Conservation (phyloP, 75 land plant genomes). For the Pseudotsuga menziesii region DNA sequence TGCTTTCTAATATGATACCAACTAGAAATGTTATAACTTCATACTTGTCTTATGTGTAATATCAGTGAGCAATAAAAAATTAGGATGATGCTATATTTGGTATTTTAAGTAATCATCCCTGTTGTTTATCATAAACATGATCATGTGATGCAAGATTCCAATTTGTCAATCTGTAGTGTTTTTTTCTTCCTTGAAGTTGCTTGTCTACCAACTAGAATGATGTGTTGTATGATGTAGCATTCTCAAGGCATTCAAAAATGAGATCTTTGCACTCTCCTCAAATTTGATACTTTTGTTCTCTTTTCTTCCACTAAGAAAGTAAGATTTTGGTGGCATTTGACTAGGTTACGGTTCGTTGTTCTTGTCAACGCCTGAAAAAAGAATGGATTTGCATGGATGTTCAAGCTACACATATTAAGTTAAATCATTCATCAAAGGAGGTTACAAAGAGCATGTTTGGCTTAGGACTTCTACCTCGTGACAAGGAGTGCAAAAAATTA, state of each 20-base stretch:
- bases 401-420: conserved; percentile 49
- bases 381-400: conserved; percentile 90
- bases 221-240: neutral
- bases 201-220: neutral
- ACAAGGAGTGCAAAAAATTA: conserved; percentile 60
- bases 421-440: conserved; percentile 40
- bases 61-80: neutral
- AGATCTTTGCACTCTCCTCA: neutral
- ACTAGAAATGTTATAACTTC: neutral
- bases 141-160: neutral
- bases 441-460: conserved; percentile 52
- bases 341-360: conserved; percentile 90
- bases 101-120: neutral
- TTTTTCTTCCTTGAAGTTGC: neutral
- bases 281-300: neutral
- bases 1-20: neutral
- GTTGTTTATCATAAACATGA: neutral
- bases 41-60: neutral
- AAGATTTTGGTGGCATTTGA: conserved; percentile 2
- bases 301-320: neutral
- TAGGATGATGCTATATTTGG: neutral
- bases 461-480: conserved; percentile 80
- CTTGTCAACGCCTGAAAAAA: conserved; percentile 74
- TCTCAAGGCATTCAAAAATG: neutral
- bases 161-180: neutral